Base-by-base conservation (phyloP, 371 early-diverging fungal genomes). In the Dinochytrium kinnereticum region DNA sequence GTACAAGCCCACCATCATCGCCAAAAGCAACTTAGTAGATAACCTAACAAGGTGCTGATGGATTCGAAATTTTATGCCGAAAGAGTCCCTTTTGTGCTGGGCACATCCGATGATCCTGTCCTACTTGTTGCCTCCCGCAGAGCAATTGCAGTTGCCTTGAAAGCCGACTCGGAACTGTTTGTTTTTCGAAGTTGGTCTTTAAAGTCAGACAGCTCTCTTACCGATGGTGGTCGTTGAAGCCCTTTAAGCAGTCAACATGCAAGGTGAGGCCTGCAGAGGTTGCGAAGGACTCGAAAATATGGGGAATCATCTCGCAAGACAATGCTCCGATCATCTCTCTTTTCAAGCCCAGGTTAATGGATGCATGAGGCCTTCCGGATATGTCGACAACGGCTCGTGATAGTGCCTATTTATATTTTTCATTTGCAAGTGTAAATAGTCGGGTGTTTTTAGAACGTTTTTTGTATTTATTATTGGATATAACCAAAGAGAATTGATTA, bases 141-240 rank as follows among this genome's bases (percentile, higher is more conserved):
- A 15, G 98, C 98, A 24, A 98, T 90, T n/a, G 98, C 98, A 55
- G 95, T 82, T 0, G 97, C 95, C 81, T 98, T 98, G 89, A 98
- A 98, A 1, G 98, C 94, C 33, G 95, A 87, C 82, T 98, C 98
- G 31, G 97, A 90, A 55, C 95, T 95, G 81, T 55, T 17, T 55
- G 26, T 30, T 38, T 21, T 51, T 30, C 2, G 7, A 30, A 26
- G 44, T 21, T 44, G 44, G n/a, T n/a, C n/a, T 34, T 34, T 17
- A 2, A 5, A 49, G 15, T 33, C 49, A 65, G 38, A 17, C 5
- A 0, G 28, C 37, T 2, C 19, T 76, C 81, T 71, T 86, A 93
- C 94, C 90, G 84, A 80, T 97, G 98, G 77, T 98, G 97, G 82
- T 97, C 97, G 74, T 97, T 97, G 65, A 84, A 82, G 28, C 97